phyloP scores from a whole-genome alignment of 2,329 filamentous ascomycete species.

The Blumeria hordei region DNA sequence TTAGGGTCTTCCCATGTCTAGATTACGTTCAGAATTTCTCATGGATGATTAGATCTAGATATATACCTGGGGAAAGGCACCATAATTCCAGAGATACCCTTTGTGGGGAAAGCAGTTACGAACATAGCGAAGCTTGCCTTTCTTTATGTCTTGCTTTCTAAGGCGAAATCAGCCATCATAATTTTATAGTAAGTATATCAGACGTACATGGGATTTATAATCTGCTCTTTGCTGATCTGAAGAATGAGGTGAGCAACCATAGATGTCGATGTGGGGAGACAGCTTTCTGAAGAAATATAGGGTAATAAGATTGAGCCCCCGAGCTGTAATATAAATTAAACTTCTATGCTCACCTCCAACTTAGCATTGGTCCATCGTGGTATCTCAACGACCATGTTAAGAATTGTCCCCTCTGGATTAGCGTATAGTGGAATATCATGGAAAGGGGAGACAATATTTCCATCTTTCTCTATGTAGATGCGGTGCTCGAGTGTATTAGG shows the following conservation, averaged over 20 bases:
- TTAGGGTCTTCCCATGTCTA: slow-evolving; percentile 99
- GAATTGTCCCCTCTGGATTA: slow-evolving; percentile 81
- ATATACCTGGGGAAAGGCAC: slow-evolving; percentile 86
- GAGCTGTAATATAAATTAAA: slow-evolving; percentile 5
- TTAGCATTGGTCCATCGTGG: slow-evolving; percentile 99
- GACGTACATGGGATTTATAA: slow-evolving; percentile 24
- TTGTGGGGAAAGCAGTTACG: slow-evolving; percentile 99
- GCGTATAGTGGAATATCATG: slow-evolving; percentile 97
- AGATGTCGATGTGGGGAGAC: not conserved
- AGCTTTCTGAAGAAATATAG: not conserved
- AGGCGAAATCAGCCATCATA: slow-evolving; percentile 16
- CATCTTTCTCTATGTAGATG: slow-evolving; percentile 95
- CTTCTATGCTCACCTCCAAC: slow-evolving; percentile 53
- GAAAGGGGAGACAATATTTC: slow-evolving; percentile 78
- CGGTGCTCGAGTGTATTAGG: slow-evolving; percentile 92
- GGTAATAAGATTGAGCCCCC: slow-evolving; percentile 4
- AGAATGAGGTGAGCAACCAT: not conserved
- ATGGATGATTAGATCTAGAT: not conserved
- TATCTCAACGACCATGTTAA: slow-evolving; percentile 99
- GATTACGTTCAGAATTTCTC: slow-evolving; percentile 4
- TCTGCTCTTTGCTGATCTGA: slow-evolving; percentile 96
- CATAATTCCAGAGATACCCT: slow-evolving; percentile 99
- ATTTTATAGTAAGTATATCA: not conserved
- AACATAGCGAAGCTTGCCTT: slow-evolving; percentile 97
- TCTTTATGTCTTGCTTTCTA: slow-evolving; percentile 93